These are phyloP conservation scores for Cardiospermum halicacabum DNA, from an alignment of 345 rosid genomes.

Conservation along the genomic window DNA sequence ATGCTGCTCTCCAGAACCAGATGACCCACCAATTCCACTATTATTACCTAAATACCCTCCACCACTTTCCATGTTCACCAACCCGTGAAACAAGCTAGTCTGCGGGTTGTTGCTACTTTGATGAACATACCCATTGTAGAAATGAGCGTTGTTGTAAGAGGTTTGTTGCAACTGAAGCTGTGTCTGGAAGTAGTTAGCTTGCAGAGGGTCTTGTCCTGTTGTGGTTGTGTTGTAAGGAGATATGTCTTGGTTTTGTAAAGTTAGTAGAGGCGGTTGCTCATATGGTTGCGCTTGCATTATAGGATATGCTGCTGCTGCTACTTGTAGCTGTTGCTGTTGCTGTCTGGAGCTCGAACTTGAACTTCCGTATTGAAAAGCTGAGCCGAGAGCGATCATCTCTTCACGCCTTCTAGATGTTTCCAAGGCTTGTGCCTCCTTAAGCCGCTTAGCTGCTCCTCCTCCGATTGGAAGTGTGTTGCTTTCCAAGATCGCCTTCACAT, in stretches of 20 bases:
- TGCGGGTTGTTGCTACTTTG: no score
- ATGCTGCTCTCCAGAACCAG: slow-evolving; percentile 37
- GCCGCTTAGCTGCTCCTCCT: slow-evolving; percentile 93
- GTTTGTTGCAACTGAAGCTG: slow-evolving; percentile 76
- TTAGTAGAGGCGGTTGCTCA: slow-evolving; percentile 52
- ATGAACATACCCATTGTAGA: slow-evolving; percentile 67
- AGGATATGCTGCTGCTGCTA: no score
- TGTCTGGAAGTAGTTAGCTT: slow-evolving; percentile 65
- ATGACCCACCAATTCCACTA: slow-evolving; percentile 49
- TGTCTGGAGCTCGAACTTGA: slow-evolving; percentile 50
- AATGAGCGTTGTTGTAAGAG: slow-evolving; percentile 45
- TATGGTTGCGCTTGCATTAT: slow-evolving; percentile 52
- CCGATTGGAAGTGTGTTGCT: slow-evolving; percentile 92
- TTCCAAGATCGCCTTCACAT: slow-evolving; percentile 93
- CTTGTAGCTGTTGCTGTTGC: no score
- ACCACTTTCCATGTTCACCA: slow-evolving; percentile 47
- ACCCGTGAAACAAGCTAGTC: slow-evolving; percentile 64
- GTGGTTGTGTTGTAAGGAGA: slow-evolving; percentile 63
- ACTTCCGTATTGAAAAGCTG: slow-evolving; percentile 59
- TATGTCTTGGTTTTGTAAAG: slow-evolving; percentile 68
- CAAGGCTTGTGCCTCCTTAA: slow-evolving; percentile 96
- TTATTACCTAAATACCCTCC: slow-evolving; percentile 57
- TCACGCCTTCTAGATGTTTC: slow-evolving; percentile 80
- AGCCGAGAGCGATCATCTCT: slow-evolving; percentile 79
- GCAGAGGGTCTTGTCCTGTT: slow-evolving; percentile 50